Conservation (phyloP, 163 green algal genomes). For the Trebouxia gelatinosa region DNA sequence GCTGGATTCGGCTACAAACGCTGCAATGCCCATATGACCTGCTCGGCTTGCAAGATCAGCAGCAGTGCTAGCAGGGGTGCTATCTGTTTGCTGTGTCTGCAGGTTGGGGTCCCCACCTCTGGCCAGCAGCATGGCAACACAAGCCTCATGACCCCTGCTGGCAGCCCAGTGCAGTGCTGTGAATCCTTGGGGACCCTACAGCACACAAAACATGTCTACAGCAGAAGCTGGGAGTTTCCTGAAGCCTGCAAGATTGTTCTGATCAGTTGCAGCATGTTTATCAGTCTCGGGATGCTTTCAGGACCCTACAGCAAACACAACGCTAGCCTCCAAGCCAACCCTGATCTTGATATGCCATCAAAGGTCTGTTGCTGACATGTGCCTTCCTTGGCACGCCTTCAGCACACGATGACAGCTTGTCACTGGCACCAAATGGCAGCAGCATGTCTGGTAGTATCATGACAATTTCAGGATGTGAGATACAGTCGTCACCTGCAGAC, state of each 20-base stretch:
- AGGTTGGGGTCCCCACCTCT: background rate
- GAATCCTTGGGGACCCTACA: slow-evolving; percentile 20
- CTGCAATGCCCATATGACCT: slow-evolving; percentile 19
- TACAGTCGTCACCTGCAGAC: too few relatives aligned
- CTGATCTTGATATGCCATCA: background rate
- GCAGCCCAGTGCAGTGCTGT: slow-evolving; percentile 34
- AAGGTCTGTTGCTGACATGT: too few relatives aligned
- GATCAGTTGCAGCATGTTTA: background rate
- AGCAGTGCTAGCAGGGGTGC: background rate
- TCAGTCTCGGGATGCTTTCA: background rate
- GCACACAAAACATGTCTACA: background rate
- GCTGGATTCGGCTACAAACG: slow-evolving; percentile 9
- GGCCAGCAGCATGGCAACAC: slow-evolving; percentile 13
- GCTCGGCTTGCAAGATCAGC: slow-evolving; percentile 16
- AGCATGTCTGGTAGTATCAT: too few relatives aligned
- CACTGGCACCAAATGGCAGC: too few relatives aligned
- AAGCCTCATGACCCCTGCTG: slow-evolving; percentile 27
- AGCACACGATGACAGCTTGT: too few relatives aligned
- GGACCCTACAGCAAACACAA: too few relatives aligned
- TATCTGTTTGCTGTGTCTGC: background rate
- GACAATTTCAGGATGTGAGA: too few relatives aligned
- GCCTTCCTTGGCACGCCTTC: too few relatives aligned
- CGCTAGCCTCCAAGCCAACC: too few relatives aligned
- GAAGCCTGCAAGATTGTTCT: background rate
- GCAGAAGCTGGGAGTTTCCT: background rate